These are phyloP conservation scores for Coniochaeta sp. DNA, from an alignment of 2,329 filamentous ascomycete species.

Conservation along the genomic window DNA sequence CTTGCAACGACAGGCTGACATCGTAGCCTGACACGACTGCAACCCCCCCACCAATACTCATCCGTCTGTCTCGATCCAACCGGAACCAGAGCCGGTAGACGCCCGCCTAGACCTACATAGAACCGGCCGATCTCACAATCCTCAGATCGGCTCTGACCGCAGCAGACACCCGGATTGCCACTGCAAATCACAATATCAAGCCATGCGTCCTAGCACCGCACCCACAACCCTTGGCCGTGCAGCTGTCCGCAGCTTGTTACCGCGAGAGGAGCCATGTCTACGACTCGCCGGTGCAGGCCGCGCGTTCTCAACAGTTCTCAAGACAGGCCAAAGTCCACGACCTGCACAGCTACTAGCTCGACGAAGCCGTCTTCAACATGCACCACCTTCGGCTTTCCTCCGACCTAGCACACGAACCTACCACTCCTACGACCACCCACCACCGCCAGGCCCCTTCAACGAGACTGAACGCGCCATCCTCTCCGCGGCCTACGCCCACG, in stretches of 20 bases:
- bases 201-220: not conserved
- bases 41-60: no score
- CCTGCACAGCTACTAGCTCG: not conserved
- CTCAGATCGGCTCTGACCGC: not conserved
- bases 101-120: not conserved
- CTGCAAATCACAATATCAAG: not conserved
- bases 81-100: not conserved
- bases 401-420: slow-evolving; percentile 31
- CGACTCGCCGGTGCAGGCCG: not conserved
- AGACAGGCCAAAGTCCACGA: not conserved
- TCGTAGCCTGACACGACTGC: not conserved
- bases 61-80: not conserved
- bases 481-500: slow-evolving; percentile 67
- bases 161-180: not conserved
- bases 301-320: not conserved
- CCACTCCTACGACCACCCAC: slow-evolving; percentile 66
- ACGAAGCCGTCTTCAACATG: not conserved
- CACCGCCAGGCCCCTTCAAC: slow-evolving; percentile 54
- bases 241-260: not conserved
- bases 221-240: not conserved
- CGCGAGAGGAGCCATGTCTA: not conserved
- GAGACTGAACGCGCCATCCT: slow-evolving; percentile 69
- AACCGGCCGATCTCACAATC: not conserved
- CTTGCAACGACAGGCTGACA: not conserved
- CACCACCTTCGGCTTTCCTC: not conserved